Percentiles rank a stretch among this genome's conserved stretches.
phyloP scores from a whole-genome alignment of 2,329 filamentous ascomycete genomes.

The Talaromyces verruculosus region DNA sequence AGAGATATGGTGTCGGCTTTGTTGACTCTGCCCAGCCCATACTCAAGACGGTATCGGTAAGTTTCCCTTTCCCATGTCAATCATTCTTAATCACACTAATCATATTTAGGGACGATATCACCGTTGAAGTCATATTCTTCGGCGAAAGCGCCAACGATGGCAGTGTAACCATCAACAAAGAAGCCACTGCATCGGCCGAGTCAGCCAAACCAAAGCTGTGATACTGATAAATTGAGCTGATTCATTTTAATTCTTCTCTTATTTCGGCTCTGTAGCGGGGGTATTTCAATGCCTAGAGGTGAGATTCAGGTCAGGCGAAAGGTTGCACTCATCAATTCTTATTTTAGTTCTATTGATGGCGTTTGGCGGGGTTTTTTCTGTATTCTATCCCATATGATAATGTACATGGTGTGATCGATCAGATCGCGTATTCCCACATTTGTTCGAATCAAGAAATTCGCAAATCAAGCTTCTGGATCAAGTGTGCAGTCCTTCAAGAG shows the following conservation, averaged over 20 bases:
- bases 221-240: conserved; percentile 13
- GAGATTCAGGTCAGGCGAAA: background rate
- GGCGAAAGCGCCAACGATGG: conserved; percentile 75
- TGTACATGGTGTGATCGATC: conserved; percentile 4
- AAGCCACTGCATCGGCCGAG: conserved; percentile 68
- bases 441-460: background rate
- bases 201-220: conserved; percentile 52
- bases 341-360: conserved; percentile 5
- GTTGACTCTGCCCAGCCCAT: conserved; percentile 86
- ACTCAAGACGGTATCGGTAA: conserved; percentile 80
- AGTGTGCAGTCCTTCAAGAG: background rate
- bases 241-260: background rate
- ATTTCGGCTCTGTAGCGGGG: background rate
- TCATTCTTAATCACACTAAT: conserved; percentile 25
- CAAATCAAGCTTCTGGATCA: background rate
- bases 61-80: no score
- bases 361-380: background rate
- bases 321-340: conserved; percentile 2
- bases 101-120: conserved; percentile 76
- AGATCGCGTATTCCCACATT: background rate
- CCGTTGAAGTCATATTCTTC: conserved; percentile 98
- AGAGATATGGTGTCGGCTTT: conserved; percentile 90
- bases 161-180: conserved; percentile 77
- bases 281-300: background rate
- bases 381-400: background rate